Percentiles rank a stretch among this genome's conserved stretches.
Conservation (phyloP, 129 eudicot genomes). For the Chrysanthemum makinoi region DNA sequence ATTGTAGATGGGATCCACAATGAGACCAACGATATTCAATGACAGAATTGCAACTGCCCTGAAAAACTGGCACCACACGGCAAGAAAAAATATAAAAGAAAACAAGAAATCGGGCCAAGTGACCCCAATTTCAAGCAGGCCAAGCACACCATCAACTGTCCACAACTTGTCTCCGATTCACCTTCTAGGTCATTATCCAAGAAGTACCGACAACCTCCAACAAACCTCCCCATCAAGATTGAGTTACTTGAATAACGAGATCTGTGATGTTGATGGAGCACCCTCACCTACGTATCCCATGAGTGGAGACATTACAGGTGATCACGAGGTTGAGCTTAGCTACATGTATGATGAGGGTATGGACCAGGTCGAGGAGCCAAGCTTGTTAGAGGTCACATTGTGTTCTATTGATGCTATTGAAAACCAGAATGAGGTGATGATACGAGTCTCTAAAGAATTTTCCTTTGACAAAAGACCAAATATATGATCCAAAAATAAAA, state of each 20-base stretch:
- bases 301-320: constrained; percentile 18
- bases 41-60: constrained; percentile 46
- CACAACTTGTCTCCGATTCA: constrained; percentile 42
- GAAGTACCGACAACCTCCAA: constrained; percentile 26
- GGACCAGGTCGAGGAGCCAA: constrained; percentile 19
- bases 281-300: constrained; percentile 26
- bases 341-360: neutral
- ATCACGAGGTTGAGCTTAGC: constrained; percentile 22
- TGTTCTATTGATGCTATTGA: neutral
- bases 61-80: constrained; percentile 46
- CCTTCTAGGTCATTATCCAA: constrained; percentile 39
- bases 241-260: constrained; percentile 19
- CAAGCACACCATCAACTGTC: constrained; percentile 31
- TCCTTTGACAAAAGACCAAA: constrained; percentile 40
- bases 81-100: constrained; percentile 45
- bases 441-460: constrained; percentile 33
- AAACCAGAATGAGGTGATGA: constrained; percentile 24
- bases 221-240: constrained; percentile 25
- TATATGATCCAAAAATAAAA: neutral
- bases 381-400: constrained; percentile 26
- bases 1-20: constrained; percentile 59
- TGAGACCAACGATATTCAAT: constrained; percentile 63
- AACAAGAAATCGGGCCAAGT: constrained; percentile 17
- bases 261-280: constrained; percentile 29
- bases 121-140: constrained; percentile 41